Percentiles rank a stretch among this genome's conserved stretches.
Conservation (phyloP, 2,329 filamentous ascomycete species). For the Clonostachys rhizophaga region DNA sequence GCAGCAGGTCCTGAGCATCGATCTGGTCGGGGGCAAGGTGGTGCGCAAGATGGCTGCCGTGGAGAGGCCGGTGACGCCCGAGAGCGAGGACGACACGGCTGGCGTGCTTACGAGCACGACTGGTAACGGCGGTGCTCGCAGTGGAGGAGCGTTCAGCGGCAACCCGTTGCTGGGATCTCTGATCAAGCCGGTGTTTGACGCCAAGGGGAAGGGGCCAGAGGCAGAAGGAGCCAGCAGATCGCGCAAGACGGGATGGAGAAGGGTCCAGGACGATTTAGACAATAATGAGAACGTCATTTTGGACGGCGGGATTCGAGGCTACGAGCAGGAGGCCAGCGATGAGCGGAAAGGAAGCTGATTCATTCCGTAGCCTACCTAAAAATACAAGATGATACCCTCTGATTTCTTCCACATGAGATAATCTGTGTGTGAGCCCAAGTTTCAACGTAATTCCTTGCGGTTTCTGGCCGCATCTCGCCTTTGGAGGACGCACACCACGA, state of each 20-base stretch:
- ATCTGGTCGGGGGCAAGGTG: constrained; percentile 73
- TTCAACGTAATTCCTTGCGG: too few relatives aligned
- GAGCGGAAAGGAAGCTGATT: too few relatives aligned
- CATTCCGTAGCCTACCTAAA: too few relatives aligned
- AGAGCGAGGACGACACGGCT: constrained; percentile 30
- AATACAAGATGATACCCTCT: too few relatives aligned
- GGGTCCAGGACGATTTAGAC: constrained; percentile 55
- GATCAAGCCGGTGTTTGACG: constrained; percentile 58
- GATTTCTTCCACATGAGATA: too few relatives aligned
- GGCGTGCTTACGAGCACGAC: constrained; percentile 23
- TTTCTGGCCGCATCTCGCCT: too few relatives aligned
- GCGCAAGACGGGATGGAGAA: constrained; percentile 44
- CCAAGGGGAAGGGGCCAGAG: constrained; percentile 43
- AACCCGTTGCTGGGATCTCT: constrained; percentile 64
- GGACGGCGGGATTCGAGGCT: constrained; percentile 48
- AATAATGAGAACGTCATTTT: constrained; percentile 56
- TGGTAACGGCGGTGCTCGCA: constrained; percentile 21
- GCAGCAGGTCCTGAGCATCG: constrained; percentile 78
- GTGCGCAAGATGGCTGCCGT: constrained; percentile 65
- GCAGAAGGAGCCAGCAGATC: constrained; percentile 27
- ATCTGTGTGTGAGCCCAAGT: too few relatives aligned
- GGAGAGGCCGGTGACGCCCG: constrained; percentile 53
- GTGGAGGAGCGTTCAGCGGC: constrained; percentile 59
- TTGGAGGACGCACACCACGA: too few relatives aligned
- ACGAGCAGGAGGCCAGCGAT: constrained; percentile 7